Evolutionary conservation across 2,329 filamentous ascomycete species (phyloP).

Genomic region (Kalmusia sp.): DNA sequence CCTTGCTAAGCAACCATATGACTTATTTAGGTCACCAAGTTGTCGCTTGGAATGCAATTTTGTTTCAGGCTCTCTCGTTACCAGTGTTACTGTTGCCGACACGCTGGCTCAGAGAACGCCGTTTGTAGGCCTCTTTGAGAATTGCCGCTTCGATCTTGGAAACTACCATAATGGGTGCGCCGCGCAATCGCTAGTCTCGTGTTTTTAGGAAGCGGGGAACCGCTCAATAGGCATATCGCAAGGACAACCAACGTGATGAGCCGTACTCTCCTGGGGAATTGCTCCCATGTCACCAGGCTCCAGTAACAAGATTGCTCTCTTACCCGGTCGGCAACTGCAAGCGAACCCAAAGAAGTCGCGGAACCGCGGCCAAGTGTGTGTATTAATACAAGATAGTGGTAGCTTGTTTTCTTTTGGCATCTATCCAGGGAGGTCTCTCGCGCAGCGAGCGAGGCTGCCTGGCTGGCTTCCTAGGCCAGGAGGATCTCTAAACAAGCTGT

Average conservation of each 20-base stretch:
- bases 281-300: too few species aligned
- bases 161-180: neutral
- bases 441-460: neutral
- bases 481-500: neutral
- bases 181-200: neutral
- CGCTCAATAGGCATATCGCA: neutral
- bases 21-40: constrained; percentile 32
- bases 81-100: constrained; percentile 15
- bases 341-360: neutral
- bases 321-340: neutral
- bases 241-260: too few species aligned
- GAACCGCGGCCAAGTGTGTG: neutral
- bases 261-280: too few species aligned
- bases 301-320: neutral
- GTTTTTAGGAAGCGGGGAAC: neutral
- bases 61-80: constrained; percentile 29
- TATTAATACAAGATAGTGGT: neutral
- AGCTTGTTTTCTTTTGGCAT: neutral
- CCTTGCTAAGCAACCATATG: constrained; percentile 33
- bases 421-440: neutral
- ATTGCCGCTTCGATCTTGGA: neutral
- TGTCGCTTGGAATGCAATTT: constrained; percentile 39
- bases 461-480: neutral
- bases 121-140: neutral
- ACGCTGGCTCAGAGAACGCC: constrained; percentile 8